Evolutionary conservation across 1,284 basidiomycete species (phyloP).

Genomic region (Pascua sp.): DNA sequence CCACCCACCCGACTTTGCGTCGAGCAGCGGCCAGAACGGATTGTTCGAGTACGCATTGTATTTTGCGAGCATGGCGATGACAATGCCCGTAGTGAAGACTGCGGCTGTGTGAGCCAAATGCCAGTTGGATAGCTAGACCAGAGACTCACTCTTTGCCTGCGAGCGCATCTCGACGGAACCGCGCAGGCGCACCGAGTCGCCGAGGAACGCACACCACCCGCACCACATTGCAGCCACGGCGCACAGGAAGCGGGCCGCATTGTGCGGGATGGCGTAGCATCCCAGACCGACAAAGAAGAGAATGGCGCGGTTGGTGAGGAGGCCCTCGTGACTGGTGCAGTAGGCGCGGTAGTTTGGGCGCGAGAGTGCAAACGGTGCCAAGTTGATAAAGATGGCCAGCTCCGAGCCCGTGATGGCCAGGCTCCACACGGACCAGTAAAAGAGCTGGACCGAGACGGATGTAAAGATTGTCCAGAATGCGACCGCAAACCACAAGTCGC

Average conservation of each 20-base stretch:
- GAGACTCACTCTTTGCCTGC: conserved; percentile 58
- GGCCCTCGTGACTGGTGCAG: conserved; percentile 54
- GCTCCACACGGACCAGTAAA: conserved; percentile 90
- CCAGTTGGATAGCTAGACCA: not conserved
- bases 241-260: conserved; percentile 58
- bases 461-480: conserved; percentile 86
- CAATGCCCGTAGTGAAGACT: conserved; percentile 68
- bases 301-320: conserved; percentile 55
- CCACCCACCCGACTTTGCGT: conserved; percentile 64
- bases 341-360: conserved; percentile 53
- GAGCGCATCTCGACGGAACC: conserved; percentile 51
- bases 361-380: conserved; percentile 64
- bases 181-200: conserved; percentile 57
- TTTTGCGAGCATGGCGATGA: conserved; percentile 68
- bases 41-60: conserved; percentile 76
- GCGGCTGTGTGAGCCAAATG: not conserved
- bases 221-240: conserved; percentile 59
- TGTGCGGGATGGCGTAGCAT: conserved; percentile 60
- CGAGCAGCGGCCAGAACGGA: conserved; percentile 79
- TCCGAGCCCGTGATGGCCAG: conserved; percentile 67
- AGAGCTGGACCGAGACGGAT: conserved; percentile 73
- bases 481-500: conserved; percentile 55
- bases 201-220: conserved; percentile 56
- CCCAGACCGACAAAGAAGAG: conserved; percentile 59
- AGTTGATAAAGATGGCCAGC: conserved; percentile 62